Base-by-base conservation (phyloP, 2,329 filamentous ascomycete species). In the Boeremia lycopersici region DNA sequence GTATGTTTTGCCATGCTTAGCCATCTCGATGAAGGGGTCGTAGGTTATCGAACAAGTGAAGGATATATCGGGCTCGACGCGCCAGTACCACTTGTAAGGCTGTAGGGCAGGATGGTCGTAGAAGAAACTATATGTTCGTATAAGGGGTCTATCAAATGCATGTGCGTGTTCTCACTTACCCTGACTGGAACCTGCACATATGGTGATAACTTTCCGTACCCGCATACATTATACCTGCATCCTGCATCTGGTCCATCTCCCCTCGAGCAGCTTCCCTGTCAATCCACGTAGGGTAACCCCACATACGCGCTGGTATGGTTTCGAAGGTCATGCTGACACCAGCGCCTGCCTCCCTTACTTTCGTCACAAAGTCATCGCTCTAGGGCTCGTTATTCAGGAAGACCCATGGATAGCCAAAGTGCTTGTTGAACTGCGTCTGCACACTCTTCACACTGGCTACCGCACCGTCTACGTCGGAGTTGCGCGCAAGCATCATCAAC, bases 11-110 rank as follows among this genome's bases (percentile, higher is more conserved):
- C 96, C 96, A 79, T 93, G 84, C 76, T 96, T 92, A 65, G 89
- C 84, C 93, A 98, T 96, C 77, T 90, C 96, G 63, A 89, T 86
- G 82, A 98, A 98, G 44, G 97, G 89, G 71, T 98, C 93, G 77
- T 97, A 98, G 76, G 97, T 92, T 57, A 98, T 83, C 67, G 96
- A 90, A 81, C 93, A 98, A 82, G 96, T 97, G 82, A 97, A 98
- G 77, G 96, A 90, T 33, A 97, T 92, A 63, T 96, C 95, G 48
- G 93, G 93, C 74, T 98, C 93, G 43, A 98, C 93, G 56, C 93
- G 90, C 93, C 93, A 98, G 81, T 98, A 98, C 81, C 89, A 98
- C 65, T 90, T 89, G 64, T 84, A 87, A 62, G 92, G 76, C 62
- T 86, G 80, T 47, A 98, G 83, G 0, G 91, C 91, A 0, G 91